Evolutionary conservation across 257 asterid genomes (phyloP).

Genomic region (Solanum virginianum): DNA sequence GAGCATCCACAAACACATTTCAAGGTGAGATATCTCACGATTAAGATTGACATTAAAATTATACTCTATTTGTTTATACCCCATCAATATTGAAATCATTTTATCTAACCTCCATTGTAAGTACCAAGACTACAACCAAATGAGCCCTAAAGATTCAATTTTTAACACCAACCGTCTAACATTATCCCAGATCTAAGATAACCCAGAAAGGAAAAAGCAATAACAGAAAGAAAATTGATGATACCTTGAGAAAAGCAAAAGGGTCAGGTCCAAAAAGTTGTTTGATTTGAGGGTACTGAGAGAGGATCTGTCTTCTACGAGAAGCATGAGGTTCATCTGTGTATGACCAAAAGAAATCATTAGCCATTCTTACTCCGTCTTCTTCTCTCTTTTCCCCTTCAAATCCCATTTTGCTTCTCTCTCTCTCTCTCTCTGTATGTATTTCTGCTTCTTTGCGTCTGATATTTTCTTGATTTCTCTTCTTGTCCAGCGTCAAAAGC

Average conservation of each 20-base stretch:
- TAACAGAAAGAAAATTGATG: not conserved
- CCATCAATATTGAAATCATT: too few species aligned
- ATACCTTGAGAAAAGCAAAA: slow-evolving; percentile 68
- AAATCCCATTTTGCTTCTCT: slow-evolving; percentile 31
- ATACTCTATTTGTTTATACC: not conserved
- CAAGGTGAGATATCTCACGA: too few species aligned
- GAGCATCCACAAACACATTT: too few species aligned
- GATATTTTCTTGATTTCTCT: not conserved
- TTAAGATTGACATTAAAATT: not conserved
- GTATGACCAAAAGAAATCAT: slow-evolving; percentile 87
- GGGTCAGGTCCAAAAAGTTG: slow-evolving; percentile 88
- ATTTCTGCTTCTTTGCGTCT: not conserved
- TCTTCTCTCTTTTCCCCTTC: slow-evolving; percentile 27
- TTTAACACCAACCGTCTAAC: not conserved
- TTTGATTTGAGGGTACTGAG: slow-evolving; percentile 80
- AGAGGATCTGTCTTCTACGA: slow-evolving; percentile 77
- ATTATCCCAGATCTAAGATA: not conserved
- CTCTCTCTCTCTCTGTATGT: not conserved
- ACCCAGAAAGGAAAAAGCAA: not conserved
- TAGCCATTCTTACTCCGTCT: slow-evolving; percentile 37
- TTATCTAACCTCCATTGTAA: too few species aligned
- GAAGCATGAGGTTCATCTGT: slow-evolving; percentile 95
- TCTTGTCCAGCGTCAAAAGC: not conserved
- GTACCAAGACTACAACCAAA: not conserved
- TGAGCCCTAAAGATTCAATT: not conserved